Percentiles rank a stretch among this genome's conserved stretches.
Evolutionary conservation across 768 basidiomycete genomes (phyloP).

Genomic region (Mycena belliarum): DNA sequence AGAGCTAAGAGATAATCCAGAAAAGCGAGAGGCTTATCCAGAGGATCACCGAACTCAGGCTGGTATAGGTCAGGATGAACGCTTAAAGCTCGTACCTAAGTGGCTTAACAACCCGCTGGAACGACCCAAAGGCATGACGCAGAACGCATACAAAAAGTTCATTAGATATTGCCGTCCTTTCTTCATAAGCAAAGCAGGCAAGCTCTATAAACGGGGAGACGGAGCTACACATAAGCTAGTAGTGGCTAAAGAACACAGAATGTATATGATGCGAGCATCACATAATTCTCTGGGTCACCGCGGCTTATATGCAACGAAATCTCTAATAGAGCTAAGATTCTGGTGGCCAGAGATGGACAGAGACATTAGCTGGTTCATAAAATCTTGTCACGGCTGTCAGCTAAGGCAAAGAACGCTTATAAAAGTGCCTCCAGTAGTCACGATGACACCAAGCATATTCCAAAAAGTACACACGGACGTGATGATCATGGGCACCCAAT

Average conservation of each 20-base stretch:
- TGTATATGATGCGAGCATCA: not conserved
- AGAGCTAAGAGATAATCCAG: no score
- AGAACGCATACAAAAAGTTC: not conserved
- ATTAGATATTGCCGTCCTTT: not conserved
- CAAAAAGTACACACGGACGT: constrained; percentile 28
- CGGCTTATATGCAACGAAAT: not conserved
- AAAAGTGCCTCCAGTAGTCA: not conserved
- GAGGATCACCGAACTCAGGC: no score
- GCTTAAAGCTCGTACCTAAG: not conserved
- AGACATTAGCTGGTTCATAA: not conserved
- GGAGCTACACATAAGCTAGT: not conserved
- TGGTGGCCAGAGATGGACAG: not conserved
- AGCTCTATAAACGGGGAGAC: not conserved
- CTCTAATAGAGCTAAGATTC: not conserved
- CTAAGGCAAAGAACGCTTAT: not conserved
- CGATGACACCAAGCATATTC: constrained; percentile 31
- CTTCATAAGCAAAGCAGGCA: not conserved
- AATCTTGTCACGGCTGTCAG: not conserved
- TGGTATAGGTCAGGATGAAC: not conserved
- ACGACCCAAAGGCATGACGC: not conserved
- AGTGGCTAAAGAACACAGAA: not conserved
- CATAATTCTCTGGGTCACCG: not conserved
- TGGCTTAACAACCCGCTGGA: not conserved
- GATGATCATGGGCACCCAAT: constrained; percentile 26
- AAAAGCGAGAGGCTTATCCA: no score